Conservation (phyloP, 1,139 yeast genomes). For the Magnusiomyces fungicola region DNA sequence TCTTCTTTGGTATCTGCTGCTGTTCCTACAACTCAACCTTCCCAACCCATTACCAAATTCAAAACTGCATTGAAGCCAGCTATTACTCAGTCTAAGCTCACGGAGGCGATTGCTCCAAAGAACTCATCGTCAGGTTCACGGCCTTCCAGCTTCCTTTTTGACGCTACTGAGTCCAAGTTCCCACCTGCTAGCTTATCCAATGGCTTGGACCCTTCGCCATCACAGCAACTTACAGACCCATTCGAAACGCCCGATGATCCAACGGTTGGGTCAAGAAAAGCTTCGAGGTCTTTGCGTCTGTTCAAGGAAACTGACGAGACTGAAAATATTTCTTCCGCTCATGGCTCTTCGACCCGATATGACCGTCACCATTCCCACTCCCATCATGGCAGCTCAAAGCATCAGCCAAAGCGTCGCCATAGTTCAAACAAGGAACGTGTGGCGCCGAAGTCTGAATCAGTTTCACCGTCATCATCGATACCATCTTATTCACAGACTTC, state of each 20-base stretch:
- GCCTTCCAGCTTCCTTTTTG: too few species aligned
- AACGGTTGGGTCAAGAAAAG: conserved; percentile 39
- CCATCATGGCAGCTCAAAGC: background rate
- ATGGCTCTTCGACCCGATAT: conserved; percentile 3
- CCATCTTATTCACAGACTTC: too few species aligned
- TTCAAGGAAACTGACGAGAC: conserved; percentile 36
- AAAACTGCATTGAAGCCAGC: background rate
- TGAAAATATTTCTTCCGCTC: conserved; percentile 6
- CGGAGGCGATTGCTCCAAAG: conserved; percentile 20
- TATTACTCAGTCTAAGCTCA: conserved; percentile 42
- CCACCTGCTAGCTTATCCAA: too few species aligned
- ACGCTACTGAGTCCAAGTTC: too few species aligned
- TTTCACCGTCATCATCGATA: too few species aligned
- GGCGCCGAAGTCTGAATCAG: too few species aligned
- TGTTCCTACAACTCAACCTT: background rate
- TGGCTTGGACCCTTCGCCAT: background rate
- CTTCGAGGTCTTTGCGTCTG: conserved; percentile 44
- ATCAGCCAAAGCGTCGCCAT: conserved; percentile 3
- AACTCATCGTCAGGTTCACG: too few species aligned
- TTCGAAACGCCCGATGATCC: conserved; percentile 14
- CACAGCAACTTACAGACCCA: conserved; percentile 1
- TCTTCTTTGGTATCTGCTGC: background rate
- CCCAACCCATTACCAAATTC: background rate
- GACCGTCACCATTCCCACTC: conserved; percentile 2
- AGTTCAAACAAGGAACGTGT: too few species aligned